Evolutionary conservation across 208 protist species (phyloP).

Genomic region (Phytomonas serpens): DNA sequence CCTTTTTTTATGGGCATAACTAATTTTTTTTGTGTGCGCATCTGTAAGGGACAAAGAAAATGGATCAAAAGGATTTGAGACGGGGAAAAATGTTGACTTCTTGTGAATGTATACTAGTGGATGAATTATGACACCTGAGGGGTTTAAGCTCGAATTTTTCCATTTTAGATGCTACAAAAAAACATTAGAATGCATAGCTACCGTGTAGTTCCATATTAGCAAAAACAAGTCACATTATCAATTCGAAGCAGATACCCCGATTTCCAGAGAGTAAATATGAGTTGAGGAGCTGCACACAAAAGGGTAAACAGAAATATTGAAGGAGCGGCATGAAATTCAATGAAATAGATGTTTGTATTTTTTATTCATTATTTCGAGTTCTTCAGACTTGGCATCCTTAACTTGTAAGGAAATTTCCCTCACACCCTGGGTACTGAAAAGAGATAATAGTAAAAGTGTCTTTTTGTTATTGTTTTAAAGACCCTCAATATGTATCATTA

Average conservation of each 20-base stretch:
- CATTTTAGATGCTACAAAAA: not conserved
- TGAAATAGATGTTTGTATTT: not conserved
- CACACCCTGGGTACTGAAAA: not conserved
- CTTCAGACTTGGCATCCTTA: not conserved
- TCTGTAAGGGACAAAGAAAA: not conserved
- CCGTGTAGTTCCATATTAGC: not conserved
- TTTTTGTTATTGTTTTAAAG: not conserved
- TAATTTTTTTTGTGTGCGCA: conserved; percentile 10
- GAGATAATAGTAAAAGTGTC: not conserved
- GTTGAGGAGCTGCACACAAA: conserved; percentile 1
- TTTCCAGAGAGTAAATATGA: not conserved
- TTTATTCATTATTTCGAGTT: not conserved
- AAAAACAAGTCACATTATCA: not conserved
- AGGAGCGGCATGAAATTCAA: not conserved
- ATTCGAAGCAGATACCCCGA: not conserved
- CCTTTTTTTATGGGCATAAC: not conserved
- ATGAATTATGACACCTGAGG: not conserved
- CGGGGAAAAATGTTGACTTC: not conserved
- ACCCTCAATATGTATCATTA: not conserved
- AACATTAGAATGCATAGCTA: not conserved
- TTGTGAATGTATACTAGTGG: conserved; percentile 3
- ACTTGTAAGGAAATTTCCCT: not conserved
- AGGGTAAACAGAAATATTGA: not conserved
- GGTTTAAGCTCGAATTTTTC: not conserved
- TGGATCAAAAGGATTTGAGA: not conserved